A percentile compares a stretch with the other conserved stretches of the same genome.
Evolutionary conservation across 208 protist genomes (phyloP).

Genomic region (Spongospora subterranea): DNA sequence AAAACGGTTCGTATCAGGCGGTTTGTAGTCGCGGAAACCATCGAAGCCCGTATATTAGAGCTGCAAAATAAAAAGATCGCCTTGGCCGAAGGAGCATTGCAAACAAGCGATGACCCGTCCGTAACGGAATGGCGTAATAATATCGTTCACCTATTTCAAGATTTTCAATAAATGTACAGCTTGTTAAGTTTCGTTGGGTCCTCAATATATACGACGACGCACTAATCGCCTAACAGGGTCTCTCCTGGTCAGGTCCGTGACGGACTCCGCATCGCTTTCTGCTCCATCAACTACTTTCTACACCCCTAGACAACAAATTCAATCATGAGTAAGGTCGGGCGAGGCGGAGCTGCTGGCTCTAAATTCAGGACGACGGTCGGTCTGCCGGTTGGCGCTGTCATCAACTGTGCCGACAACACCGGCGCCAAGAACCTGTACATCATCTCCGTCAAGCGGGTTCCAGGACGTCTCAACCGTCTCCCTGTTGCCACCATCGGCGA

Average conservation of each 20-base stretch:
- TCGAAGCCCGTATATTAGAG: conserved; percentile 18
- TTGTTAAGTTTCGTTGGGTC: neutral
- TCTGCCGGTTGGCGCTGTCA: conserved; percentile 96
- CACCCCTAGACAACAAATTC: neutral
- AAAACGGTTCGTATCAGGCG: neutral
- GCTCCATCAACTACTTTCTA: neutral
- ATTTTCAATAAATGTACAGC: neutral
- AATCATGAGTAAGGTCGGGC: conserved; percentile 65
- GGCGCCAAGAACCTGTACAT: conserved; percentile 99
- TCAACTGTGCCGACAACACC: conserved; percentile 99
- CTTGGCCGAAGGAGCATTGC: neutral
- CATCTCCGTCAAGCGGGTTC: conserved; percentile 96
- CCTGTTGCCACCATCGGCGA: conserved; percentile 95
- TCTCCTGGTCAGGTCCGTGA: too few species aligned
- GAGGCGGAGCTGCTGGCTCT: conserved; percentile 76
- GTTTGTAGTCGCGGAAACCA: conserved; percentile 7
- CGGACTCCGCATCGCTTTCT: conserved; percentile 3
- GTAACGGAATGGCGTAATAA: neutral
- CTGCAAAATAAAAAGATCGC: conserved; percentile 55
- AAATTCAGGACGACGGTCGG: conserved; percentile 98
- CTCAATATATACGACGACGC: too few species aligned
- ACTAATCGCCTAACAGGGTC: too few species aligned
- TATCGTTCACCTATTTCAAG: neutral
- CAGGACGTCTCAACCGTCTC: conserved; percentile 97
- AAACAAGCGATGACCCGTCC: neutral